These are phyloP conservation scores for Trichoderma asperellum DNA, from an alignment of 2,329 filamentous ascomycete genomes.

Conservation along the genomic window DNA sequence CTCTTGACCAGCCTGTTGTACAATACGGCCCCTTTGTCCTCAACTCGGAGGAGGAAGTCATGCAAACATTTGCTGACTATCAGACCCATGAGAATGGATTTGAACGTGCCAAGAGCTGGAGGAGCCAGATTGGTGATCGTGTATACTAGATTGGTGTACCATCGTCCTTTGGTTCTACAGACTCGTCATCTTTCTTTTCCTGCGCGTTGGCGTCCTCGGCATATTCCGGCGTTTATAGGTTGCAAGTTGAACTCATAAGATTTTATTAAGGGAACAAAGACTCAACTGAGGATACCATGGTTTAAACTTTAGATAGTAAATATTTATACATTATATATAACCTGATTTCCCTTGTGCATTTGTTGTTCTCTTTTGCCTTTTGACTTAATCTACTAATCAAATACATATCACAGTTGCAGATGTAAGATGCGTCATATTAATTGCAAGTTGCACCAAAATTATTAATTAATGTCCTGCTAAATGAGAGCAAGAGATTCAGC, in stretches of 20 bases:
- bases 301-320: background rate
- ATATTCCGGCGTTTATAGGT: conserved; percentile 31
- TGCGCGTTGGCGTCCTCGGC: background rate
- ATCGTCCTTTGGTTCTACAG: too few relatives aligned
- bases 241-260: conserved; percentile 35
- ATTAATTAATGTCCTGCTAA: conserved; percentile 39
- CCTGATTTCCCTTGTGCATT: too few relatives aligned
- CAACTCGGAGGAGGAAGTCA: conserved; percentile 70
- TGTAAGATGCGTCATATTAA: background rate
- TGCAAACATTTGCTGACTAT: conserved; percentile 76
- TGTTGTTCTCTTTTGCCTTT: background rate
- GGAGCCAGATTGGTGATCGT: conserved; percentile 79
- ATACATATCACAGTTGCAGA: background rate
- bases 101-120: conserved; percentile 77
- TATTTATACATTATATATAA: background rate
- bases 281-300: background rate
- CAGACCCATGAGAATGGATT: conserved; percentile 76
- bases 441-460: conserved; percentile 30
- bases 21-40: conserved; percentile 89
- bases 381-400: background rate
- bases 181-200: background rate
- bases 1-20: conserved; percentile 77
- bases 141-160: conserved; percentile 51
- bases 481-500: conserved; percentile 40
- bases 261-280: background rate